Evolutionary conservation across 1,139 yeast genomes (phyloP).

Genomic region (Sugiyamaella xylanicola): DNA sequence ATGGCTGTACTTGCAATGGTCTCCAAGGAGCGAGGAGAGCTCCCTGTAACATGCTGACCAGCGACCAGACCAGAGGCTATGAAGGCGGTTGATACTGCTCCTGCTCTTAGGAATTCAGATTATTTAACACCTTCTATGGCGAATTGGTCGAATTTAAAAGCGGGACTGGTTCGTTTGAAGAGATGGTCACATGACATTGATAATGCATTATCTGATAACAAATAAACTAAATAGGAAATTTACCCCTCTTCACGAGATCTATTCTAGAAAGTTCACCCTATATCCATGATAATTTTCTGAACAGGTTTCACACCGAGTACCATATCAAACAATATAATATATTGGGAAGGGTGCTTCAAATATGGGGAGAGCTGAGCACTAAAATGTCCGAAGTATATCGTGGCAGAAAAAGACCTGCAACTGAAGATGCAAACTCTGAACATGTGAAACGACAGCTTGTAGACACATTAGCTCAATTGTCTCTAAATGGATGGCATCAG

Average conservation of each 20-base stretch:
- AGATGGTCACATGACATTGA: neutral
- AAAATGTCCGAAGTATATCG: constrained; percentile 2
- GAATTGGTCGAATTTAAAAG: neutral
- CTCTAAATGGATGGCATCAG: constrained; percentile 8
- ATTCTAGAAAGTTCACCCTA: constrained; percentile 11
- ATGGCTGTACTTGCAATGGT: too few species aligned
- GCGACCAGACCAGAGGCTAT: too few species aligned
- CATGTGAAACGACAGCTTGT: constrained; percentile 18
- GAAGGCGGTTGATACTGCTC: too few species aligned
- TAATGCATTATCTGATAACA: neutral
- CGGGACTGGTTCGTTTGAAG: neutral
- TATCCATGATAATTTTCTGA: too few species aligned
- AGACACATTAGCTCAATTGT: constrained; percentile 18
- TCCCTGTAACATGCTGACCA: too few species aligned
- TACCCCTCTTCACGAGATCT: neutral
- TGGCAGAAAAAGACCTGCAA: constrained; percentile 9
- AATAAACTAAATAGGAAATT: neutral
- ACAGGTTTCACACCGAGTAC: too few species aligned
- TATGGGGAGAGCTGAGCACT: neutral
- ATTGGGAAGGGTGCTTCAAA: neutral
- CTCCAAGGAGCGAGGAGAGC: too few species aligned
- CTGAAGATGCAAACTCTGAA: constrained; percentile 7
- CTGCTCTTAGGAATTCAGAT: too few species aligned
- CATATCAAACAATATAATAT: neutral
- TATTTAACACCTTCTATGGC: too few species aligned